Percentiles rank a stretch among this genome's conserved stretches.
Evolutionary conservation across 179 eudicot genomes (phyloP).

Genomic region (Camellia oleifera): DNA sequence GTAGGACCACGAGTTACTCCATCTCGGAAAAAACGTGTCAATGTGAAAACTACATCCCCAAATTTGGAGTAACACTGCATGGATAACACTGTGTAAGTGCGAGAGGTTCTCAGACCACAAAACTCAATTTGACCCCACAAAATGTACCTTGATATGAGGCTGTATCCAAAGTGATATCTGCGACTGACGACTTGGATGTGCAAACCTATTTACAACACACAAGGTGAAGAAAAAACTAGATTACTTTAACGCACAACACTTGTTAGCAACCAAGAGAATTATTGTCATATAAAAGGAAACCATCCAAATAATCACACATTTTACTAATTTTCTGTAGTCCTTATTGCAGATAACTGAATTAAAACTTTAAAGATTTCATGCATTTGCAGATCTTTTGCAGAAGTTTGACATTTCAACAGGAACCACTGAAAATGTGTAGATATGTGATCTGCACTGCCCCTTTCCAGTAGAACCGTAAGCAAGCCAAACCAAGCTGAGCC

Average conservation of each 20-base stretch:
- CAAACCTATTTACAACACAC: constrained; percentile 50
- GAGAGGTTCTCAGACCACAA: not conserved
- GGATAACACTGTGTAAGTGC: constrained; percentile 7
- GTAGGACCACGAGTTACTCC: constrained; percentile 47
- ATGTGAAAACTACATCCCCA: constrained; percentile 87
- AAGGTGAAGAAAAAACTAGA: not conserved
- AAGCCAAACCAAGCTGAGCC: no score
- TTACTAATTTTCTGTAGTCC: not conserved
- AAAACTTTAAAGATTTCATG: not conserved
- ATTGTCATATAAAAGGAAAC: not conserved
- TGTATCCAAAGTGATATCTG: constrained; percentile 95
- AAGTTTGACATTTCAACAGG: not conserved
- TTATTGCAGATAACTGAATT: not conserved
- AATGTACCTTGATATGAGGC: constrained; percentile 84
- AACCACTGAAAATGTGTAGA: not conserved
- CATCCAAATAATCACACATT: not conserved
- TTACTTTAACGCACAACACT: not conserved
- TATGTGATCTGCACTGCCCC: not conserved
- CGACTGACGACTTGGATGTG: constrained; percentile 69
- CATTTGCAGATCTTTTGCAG: not conserved
- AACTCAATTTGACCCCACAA: constrained; percentile 9
- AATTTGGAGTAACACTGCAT: constrained; percentile 84
- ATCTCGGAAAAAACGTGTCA: constrained; percentile 89
- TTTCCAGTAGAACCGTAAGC: no score
- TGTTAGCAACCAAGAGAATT: not conserved